Conservation (phyloP, 257 asterid genomes). For the Ajuga chamaepitys region DNA sequence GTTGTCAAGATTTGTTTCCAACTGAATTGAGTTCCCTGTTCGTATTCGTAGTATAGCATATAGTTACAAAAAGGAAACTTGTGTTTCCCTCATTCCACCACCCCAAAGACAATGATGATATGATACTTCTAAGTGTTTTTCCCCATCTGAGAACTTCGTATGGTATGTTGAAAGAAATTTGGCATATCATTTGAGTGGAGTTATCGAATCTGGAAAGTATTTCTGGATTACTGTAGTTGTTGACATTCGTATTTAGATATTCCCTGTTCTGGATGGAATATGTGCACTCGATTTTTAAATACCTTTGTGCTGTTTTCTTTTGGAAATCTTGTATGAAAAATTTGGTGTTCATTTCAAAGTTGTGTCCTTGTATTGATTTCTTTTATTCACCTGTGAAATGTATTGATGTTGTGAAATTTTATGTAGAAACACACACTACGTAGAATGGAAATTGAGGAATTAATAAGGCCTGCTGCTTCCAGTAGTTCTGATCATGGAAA, state of each 20-base stretch:
- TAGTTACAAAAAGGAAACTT: constrained; percentile 4
- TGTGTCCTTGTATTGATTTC: neutral
- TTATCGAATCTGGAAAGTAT: neutral
- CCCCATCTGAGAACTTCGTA: too few relatives aligned
- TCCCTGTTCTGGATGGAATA: neutral
- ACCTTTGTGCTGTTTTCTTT: neutral
- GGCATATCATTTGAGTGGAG: neutral
- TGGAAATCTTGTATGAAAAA: neutral
- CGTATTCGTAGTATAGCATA: neutral
- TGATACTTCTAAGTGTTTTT: too few relatives aligned
- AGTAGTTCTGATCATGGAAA: constrained; percentile 33
- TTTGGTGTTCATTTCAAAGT: neutral
- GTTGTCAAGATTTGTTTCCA: neutral
- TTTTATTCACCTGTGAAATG: constrained; percentile 1
- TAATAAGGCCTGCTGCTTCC: constrained; percentile 39
- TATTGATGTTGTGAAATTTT: constrained; percentile 2
- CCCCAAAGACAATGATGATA: too few relatives aligned
- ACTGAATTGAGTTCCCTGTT: constrained; percentile 5
- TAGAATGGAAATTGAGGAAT: constrained; percentile 57
- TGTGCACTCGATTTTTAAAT: neutral
- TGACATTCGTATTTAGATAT: too few relatives aligned
- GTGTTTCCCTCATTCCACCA: too few relatives aligned
- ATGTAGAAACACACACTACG: constrained; percentile 4
- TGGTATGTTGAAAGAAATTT: neutral
- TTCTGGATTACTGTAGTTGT: too few relatives aligned